These are phyloP conservation scores for Ogataea ganodermae DNA, from an alignment of 805 yeast genomes.

Conservation along the genomic window DNA sequence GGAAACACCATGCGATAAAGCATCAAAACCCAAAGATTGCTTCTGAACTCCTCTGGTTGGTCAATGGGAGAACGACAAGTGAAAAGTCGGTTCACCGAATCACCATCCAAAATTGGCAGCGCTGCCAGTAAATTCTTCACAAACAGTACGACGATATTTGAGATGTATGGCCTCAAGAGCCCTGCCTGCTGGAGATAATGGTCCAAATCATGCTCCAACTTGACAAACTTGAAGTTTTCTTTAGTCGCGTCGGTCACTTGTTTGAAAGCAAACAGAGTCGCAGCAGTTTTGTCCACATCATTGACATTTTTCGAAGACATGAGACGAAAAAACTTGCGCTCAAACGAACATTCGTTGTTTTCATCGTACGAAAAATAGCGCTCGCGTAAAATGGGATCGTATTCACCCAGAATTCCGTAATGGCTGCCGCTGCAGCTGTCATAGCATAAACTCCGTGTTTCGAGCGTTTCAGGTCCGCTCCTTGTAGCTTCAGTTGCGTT, in stretches of 20 bases:
- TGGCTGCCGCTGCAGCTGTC: constrained; percentile 7
- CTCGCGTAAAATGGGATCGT: constrained; percentile 11
- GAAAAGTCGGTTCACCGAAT: constrained; percentile 8
- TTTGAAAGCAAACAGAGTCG: constrained; percentile 11
- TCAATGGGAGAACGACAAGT: not conserved
- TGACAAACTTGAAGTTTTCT: constrained; percentile 9
- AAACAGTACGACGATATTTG: constrained; percentile 9
- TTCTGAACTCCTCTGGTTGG: constrained; percentile 2
- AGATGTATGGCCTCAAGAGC: constrained; percentile 5
- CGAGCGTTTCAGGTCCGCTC: not conserved
- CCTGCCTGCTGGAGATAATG: constrained; percentile 6
- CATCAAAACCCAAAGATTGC: constrained; percentile 8
- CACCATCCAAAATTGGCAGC: constrained; percentile 11
- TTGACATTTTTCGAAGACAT: not conserved
- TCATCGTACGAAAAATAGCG: constrained; percentile 10
- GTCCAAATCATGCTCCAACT: constrained; percentile 6
- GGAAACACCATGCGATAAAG: constrained; percentile 11
- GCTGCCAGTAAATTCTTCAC: constrained; percentile 9
- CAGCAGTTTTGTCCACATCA: not conserved
- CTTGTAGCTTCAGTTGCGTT: not conserved
- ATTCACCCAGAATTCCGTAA: constrained; percentile 12
- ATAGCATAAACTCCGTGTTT: not conserved
- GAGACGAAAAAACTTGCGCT: constrained; percentile 10
- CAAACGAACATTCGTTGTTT: constrained; percentile 11
- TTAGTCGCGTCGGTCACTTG: constrained; percentile 1